These are phyloP conservation scores for Cryphonectria nitschkei DNA, from an alignment of 2,329 filamentous ascomycete species.

Conservation along the genomic window DNA sequence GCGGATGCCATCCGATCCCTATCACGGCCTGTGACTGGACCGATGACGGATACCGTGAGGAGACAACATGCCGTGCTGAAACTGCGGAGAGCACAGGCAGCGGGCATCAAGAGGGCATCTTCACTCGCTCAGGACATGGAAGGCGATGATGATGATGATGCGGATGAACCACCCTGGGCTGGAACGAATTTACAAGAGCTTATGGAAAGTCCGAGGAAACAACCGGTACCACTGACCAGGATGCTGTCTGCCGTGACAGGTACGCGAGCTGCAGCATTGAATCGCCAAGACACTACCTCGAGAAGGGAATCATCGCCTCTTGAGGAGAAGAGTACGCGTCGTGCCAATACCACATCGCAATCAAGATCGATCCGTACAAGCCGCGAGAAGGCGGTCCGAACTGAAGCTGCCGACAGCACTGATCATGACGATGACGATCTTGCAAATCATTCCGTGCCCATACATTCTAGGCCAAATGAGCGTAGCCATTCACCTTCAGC, in stretches of 20 bases:
- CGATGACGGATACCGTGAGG: slow-evolving; percentile 42
- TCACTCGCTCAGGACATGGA: slow-evolving; percentile 26
- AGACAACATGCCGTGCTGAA: slow-evolving; percentile 42
- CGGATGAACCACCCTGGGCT: slow-evolving; percentile 40
- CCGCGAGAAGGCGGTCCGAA: neutral
- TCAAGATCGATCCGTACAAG: neutral
- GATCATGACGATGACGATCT: neutral
- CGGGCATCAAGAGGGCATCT: slow-evolving; percentile 33
- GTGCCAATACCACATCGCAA: neutral
- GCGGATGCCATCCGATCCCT: slow-evolving; percentile 55
- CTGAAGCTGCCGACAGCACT: neutral
- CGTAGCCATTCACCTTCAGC: neutral
- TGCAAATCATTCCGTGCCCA: neutral
- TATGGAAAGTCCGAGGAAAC: slow-evolving; percentile 46
- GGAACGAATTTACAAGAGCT: slow-evolving; percentile 46
- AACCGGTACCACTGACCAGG: slow-evolving; percentile 36
- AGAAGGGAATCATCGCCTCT: neutral
- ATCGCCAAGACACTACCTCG: neutral
- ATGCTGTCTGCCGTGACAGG: slow-evolving; percentile 29
- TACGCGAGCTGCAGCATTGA: slow-evolving; percentile 37
- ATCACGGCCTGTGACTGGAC: slow-evolving; percentile 54
- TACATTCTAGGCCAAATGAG: neutral
- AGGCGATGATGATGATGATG: slow-evolving; percentile 34
- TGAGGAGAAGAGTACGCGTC: neutral
- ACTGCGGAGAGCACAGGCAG: slow-evolving; percentile 42